A percentile compares a stretch with the other conserved stretches of the same genome.
Evolutionary conservation across 352 stramenopile species (phyloP).

Genomic region (Globisporangium solare): DNA sequence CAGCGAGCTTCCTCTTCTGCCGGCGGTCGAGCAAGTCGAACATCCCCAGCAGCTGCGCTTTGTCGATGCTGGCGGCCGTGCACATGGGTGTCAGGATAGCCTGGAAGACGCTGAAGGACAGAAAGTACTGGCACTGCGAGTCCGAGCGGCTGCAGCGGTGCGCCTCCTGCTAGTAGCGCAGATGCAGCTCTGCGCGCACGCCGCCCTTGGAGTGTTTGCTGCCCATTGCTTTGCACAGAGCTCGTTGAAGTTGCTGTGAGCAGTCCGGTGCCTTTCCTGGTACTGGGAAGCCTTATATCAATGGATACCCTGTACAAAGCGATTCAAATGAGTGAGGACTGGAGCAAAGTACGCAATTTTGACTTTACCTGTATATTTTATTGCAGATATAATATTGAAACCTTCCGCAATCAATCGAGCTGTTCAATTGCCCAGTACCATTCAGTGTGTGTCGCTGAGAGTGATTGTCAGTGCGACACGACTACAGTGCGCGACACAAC

Average conservation of each 20-base stretch:
- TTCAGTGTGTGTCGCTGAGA: too few relatives aligned
- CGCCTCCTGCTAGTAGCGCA: conserved; percentile 58
- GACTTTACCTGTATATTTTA: too few relatives aligned
- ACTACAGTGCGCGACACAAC: conserved; percentile 1
- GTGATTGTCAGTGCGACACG: too few relatives aligned
- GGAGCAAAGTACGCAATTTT: too few relatives aligned
- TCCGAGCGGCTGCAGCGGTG: conserved; percentile 26
- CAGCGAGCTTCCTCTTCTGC: conserved; percentile 22
- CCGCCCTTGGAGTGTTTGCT: conserved; percentile 45
- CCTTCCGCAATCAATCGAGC: too few relatives aligned
- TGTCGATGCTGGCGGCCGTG: conserved; percentile 21
- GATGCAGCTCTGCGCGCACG: conserved; percentile 30
- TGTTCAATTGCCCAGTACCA: too few relatives aligned
- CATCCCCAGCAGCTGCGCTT: conserved; percentile 36
- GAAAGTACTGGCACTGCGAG: conserved; percentile 43
- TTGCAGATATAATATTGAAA: too few relatives aligned
- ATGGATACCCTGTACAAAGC: too few relatives aligned
- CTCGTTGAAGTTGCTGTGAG: conserved; percentile 18
- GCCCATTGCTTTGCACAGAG: conserved; percentile 35
- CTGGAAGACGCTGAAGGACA: conserved; percentile 46
- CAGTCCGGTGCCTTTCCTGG: neutral
- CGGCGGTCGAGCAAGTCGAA: conserved; percentile 37
- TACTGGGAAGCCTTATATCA: too few relatives aligned
- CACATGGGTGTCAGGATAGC: conserved; percentile 33
- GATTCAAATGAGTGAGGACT: too few relatives aligned